A percentile compares a stretch with the other conserved stretches of the same genome.
Evolutionary conservation across 1,139 yeast species (phyloP).

Genomic region (Spencermartinsiella ligniputridi): DNA sequence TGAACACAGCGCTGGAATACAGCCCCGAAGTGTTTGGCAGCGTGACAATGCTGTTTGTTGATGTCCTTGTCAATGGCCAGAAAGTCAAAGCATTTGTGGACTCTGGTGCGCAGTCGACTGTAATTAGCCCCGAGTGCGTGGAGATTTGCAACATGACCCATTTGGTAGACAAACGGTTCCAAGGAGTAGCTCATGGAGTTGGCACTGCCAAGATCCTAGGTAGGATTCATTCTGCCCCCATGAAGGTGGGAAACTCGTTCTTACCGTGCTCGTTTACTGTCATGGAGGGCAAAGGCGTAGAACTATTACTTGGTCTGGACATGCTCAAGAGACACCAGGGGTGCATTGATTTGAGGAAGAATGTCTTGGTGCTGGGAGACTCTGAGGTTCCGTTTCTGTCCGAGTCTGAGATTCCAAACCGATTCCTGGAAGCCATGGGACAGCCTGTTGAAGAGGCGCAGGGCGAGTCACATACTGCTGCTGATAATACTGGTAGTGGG

Average conservation of each 20-base stretch:
- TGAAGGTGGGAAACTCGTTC: slow-evolving; percentile 62
- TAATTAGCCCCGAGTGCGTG: slow-evolving; percentile 73
- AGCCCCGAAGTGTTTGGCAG: slow-evolving; percentile 85
- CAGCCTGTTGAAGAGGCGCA: slow-evolving; percentile 7
- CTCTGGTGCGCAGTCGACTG: slow-evolving; percentile 91
- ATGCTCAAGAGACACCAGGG: slow-evolving; percentile 90
- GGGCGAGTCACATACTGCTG: background rate
- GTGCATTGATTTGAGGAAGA: slow-evolving; percentile 63
- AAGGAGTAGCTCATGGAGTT: slow-evolving; percentile 85
- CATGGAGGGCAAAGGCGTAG: slow-evolving; percentile 54
- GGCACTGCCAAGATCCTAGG: slow-evolving; percentile 80
- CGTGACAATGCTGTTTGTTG: slow-evolving; percentile 79
- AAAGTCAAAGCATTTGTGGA: slow-evolving; percentile 91
- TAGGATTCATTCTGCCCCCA: slow-evolving; percentile 82
- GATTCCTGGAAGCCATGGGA: slow-evolving; percentile 19
- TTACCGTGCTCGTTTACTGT: slow-evolving; percentile 82
- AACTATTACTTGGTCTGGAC: slow-evolving; percentile 55
- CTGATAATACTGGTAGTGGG: background rate
- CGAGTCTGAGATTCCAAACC: slow-evolving; percentile 63
- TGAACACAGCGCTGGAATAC: slow-evolving; percentile 74
- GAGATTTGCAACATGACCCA: slow-evolving; percentile 65
- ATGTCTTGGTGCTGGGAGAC: slow-evolving; percentile 68
- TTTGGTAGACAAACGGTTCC: slow-evolving; percentile 74
- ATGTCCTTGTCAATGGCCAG: slow-evolving; percentile 70
- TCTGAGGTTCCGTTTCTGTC: slow-evolving; percentile 65